Evolutionary conservation across 192 early-diverging fungal species (phyloP).

Genomic region (Coemansia sp.): DNA sequence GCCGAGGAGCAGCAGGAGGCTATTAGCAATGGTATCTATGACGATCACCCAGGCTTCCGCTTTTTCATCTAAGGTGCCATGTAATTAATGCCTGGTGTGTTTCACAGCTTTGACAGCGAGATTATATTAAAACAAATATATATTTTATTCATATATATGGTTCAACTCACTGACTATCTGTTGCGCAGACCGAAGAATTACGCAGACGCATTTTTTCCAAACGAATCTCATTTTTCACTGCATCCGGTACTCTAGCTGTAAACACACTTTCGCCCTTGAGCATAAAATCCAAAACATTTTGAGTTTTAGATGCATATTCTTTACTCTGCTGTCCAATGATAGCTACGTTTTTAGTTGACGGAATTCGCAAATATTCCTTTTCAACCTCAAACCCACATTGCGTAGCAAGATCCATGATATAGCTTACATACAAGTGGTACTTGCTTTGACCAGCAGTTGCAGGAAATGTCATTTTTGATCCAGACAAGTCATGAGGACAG

Average conservation of each 20-base stretch:
- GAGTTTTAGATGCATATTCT: neutral
- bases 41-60: slow-evolving; percentile 43
- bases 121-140: no score
- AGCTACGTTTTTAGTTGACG: slow-evolving; percentile 77
- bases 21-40: slow-evolving; percentile 33
- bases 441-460: slow-evolving; percentile 53
- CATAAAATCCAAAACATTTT: slow-evolving; percentile 1
- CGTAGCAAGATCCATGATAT: slow-evolving; percentile 53
- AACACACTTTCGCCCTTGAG: slow-evolving; percentile 13
- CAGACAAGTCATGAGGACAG: slow-evolving; percentile 73
- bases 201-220: slow-evolving; percentile 30
- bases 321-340: slow-evolving; percentile 57
- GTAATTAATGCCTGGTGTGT: no score
- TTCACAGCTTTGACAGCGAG: no score
- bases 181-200: no score
- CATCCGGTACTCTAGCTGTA: slow-evolving; percentile 36
- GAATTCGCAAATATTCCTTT: slow-evolving; percentile 68
- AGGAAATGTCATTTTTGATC: slow-evolving; percentile 54
- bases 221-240: slow-evolving; percentile 34
- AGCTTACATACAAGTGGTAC: slow-evolving; percentile 66
- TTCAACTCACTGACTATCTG: no score
- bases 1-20: slow-evolving; percentile 35
- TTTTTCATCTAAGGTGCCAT: slow-evolving; percentile 4
- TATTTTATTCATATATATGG: no score
- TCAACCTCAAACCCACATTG: slow-evolving; percentile 60